Evolutionary conservation across 1,139 yeast genomes (phyloP), one percentile per base, ranked within the genome.

Genomic region (Dujonia santamariae): DNA sequence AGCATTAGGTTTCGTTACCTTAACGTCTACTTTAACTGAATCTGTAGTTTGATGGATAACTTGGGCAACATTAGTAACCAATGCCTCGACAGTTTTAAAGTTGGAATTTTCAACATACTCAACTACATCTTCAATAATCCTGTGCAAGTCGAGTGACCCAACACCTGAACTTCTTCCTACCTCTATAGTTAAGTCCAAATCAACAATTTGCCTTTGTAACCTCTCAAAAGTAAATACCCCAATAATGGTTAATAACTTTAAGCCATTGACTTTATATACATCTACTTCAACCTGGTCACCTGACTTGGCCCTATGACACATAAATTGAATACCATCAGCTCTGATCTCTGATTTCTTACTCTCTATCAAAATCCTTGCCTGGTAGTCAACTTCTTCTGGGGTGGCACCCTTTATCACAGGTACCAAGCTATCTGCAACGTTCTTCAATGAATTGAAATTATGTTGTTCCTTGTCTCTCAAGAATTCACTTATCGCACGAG

Each of bases 161-260:
- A 13, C 7, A 6, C 13, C 15, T 4, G 14, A 20, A 14, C 69
- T 54, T 4, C 63, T 56, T 6, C 14, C 17, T 39, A 81, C 54
- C 7, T 60, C 62, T 26, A 81, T 52, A 20, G 59, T 56, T 28
- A 82, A 48, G 43, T 82, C 85, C 22, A 90, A 63, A 18, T 78
- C 68, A 7, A 86, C 84, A 40, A 75, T 79, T 57, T 92, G 98
- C 45, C 77, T 77, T 50, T 84, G 82, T 23, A 81, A 58, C 41
- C 97, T 67, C 54, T 92, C 98, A 59, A 88, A 85, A 1, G 90
- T 83, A 61, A 87, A 90, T 7, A 92, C 94, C 3, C 98, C 98
- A 46, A 92, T 85, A 26, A 88, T 70, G 0, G 96, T 83, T 34
- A 83, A 70, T 19, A 85, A 58, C 36, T 74, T 69, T 33, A 90